Conservation (phyloP, 768 basidiomycete species). For the Rickenella mellea region DNA sequence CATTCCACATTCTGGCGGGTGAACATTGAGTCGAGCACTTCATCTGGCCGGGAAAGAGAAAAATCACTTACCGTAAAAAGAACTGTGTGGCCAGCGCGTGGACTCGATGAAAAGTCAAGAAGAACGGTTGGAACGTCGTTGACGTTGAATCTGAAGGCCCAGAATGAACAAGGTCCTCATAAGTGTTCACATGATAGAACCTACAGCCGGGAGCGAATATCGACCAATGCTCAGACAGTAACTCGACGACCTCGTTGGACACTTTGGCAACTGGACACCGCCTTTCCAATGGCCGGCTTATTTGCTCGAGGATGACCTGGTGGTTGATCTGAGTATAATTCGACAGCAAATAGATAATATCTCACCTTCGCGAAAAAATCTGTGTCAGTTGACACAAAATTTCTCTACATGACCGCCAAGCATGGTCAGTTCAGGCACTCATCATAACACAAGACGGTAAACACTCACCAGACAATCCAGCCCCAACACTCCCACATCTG, state of each 20-base stretch:
- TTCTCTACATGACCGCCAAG: conserved; percentile 32
- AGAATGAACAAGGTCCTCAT: not conserved
- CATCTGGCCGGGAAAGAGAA: not conserved
- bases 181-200: conserved; percentile 15
- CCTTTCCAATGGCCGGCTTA: conserved; percentile 61
- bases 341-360: not conserved
- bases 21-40: not conserved
- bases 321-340: conserved; percentile 3
- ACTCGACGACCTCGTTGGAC: conserved; percentile 78
- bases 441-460: not conserved
- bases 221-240: conserved; percentile 78
- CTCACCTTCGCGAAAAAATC: conserved; percentile 67
- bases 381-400: conserved; percentile 58
- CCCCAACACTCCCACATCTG: conserved; percentile 70
- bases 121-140: conserved; percentile 78
- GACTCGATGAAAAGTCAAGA: conserved; percentile 74
- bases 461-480: conserved; percentile 66
- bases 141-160: conserved; percentile 57
- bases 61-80: conserved; percentile 47
- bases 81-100: conserved; percentile 77
- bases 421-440: not conserved
- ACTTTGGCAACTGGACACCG: conserved; percentile 78
- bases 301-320: conserved; percentile 74
- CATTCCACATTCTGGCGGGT: conserved; percentile 63
- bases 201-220: conserved; percentile 80